Evolutionary conservation across 345 rosid species (phyloP).

Genomic region (Carallia brachiata): DNA sequence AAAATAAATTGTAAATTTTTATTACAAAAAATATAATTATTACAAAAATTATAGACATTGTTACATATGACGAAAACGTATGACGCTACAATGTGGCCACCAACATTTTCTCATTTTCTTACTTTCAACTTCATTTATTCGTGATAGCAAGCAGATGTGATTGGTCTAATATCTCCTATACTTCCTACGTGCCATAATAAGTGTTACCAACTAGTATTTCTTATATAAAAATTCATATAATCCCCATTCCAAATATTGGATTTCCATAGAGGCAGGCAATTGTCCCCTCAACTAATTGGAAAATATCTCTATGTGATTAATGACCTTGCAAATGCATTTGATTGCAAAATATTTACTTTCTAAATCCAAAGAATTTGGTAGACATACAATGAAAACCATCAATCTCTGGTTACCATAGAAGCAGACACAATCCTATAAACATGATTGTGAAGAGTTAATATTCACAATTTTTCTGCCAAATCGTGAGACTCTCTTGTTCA

Average conservation of each 20-base stretch:
- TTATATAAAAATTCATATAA: neutral
- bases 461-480: neutral
- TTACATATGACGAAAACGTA: no score
- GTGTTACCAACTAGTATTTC: no score
- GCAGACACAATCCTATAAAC: neutral
- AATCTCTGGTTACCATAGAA: no score
- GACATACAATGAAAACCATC: constrained; percentile 1
- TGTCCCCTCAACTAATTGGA: neutral
- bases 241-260: neutral
- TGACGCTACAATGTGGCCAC: no score
- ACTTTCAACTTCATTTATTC: no score
- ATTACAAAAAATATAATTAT: no score
- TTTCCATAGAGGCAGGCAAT: neutral
- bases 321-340: neutral
- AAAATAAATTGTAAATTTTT: no score
- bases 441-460: neutral
- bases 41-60: no score
- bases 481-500: neutral
- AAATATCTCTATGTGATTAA: neutral
- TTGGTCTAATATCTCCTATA: no score
- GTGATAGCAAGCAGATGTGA: no score
- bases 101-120: no score
- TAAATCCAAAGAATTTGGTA: neutral
- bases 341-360: neutral
- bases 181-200: no score